Base-by-base conservation (phyloP, 2,329 filamentous ascomycete genomes). In the Pochonia chlamydosporia region DNA sequence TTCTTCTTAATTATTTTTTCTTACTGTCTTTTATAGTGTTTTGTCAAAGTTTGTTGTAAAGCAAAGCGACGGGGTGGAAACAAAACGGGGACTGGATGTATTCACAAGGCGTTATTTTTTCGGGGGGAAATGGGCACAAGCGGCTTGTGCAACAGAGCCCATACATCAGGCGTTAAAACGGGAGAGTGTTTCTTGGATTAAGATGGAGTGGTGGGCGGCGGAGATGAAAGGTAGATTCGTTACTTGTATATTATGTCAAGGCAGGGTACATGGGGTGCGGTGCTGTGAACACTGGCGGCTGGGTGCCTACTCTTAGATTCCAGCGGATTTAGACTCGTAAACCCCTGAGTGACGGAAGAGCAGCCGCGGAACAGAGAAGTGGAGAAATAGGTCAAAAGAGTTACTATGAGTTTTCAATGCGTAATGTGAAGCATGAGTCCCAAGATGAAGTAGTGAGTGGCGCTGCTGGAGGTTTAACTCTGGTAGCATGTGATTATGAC, bases 111-210 rank as follows among this genome's bases (percentile, higher is more conserved):
- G 48, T 49, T 49, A 26, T 20, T 30, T 31, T 13, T 33, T 36
- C 44, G 33, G 37, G 25, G n/a, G 20, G 20, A 21, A 10, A 10
- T 40, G 21, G 37, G 37, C 1, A 31, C 28, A n/a, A n/a, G n/a
- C n/a, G n/a, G n/a, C n/a, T n/a, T 31, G 28, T 31, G 28, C 25
- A 43, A 26, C 41, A 11, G 23, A n/a, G 28, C 23, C 41, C 21
- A 20, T 13, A n/a, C 24, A 16, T 10, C 39, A 43, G 45, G 43
- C 26, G 47, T 45, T 11, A 21, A 13, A n/a, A 20, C 14, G 30
- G 36, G n/a, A n/a, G n/a, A 24, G 30, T 30, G 16, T 14, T 49
- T 48, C n/a, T 49, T 49, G 47, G 47, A 49, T 45, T 24, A 30
- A 42, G 20, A 42, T 42, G 47, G 46, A 45, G n/a, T 45, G 30